Base-by-base conservation (phyloP, 2,329 filamentous ascomycete species). In the Pseudocercospora musae region DNA sequence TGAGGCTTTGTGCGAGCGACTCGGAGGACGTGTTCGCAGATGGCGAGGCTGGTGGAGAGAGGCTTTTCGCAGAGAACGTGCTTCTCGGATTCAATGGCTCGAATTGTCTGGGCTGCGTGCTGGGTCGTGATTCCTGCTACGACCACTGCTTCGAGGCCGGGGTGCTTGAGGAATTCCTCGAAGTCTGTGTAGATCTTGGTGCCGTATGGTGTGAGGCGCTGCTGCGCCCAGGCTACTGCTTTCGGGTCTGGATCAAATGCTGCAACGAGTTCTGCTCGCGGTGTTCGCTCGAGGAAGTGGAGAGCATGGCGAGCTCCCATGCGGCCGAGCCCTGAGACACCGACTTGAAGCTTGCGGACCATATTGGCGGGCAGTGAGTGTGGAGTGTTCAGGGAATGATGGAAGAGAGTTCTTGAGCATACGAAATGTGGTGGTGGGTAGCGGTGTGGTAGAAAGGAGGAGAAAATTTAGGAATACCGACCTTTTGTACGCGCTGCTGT, bases 61-160 rank as follows among this genome's bases (percentile, higher is more conserved):
- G 84, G 85, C 76, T 87, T 86, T 76, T 87, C 85, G 68, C 83
- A 86, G 15, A 87, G 73, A 0, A 86, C 83, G 67, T 87, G 85
- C 67, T 82, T 78, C 48, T 81, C 78, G 8, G 77, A 78, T 56
- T 83, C 72, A 57, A 87, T 85, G 10, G 84, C 84, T 66, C 81
- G 79, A 69, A 85, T 82, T 1, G 84, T 79, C 66, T 87, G 82
- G 65, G 84, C 78, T 0, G 84, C 84, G 66, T 87, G 85, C 11
- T 81, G 81, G 0, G 79, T 84, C 0, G 82, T 83, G 11, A 82
- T 84, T 0, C 79, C 82, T 1, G 82, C 81, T 27, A 87, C 76
- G 21, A 85, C 79, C 1, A 86, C 81, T 1, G 84, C 84, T 69
- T 85, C 78, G 0, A 86, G 72, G 11, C 81, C 82, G 63, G 80